Base-by-base conservation (phyloP, 352 stramenopile species). In the Phytopythium mirpurense region DNA sequence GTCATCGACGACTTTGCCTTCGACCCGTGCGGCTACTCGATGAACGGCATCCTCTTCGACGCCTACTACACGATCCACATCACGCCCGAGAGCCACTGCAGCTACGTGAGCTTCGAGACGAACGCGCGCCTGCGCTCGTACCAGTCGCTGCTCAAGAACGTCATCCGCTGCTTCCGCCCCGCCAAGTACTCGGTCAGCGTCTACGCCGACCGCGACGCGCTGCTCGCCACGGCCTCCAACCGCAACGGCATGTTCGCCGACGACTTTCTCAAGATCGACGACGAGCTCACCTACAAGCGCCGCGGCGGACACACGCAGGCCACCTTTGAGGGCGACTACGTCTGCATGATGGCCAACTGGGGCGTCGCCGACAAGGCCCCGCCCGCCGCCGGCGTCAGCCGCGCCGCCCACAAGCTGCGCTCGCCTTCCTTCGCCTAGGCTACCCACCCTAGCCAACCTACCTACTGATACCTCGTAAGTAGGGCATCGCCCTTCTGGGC, bases 61-160 rank as follows among this genome's bases (percentile, higher is more conserved):
- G 96, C 93, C 9, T 99, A 99, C 81, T 98, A 96, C 60, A 99
- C 97, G 43, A 98, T 99, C 64, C 97, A 99, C 77, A 90, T 95
- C 64, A 99, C 97, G 48, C 97, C 97, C 11, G 97, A 99, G 74
- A 87, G 78, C 55, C 82, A 97, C 52, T 99, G 93, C 67, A 96
- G 79, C 72, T 98, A 98, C 72, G 96, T 96, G 42, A 98, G 83
- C 68, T 99, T 99, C 67, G 97, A 99, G 85, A 99, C 96, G 31
- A 99, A 99, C 69, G 79, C 82, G 35, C 78, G 79, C 43, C 66
- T 94, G 31, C 78, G 79, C 48, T 83, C 73, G 57, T 92, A 93
- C 65, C 90, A 87, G 51, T 92, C 89, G 27, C 77, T 99, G 45
- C 86, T 99, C 46, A 97, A 97, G 60, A 98, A 98, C 65, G 96